Percentiles rank a stretch among this genome's conserved stretches.
Evolutionary conservation across 768 basidiomycete species (phyloP).

Genomic region (Mycena maculata): DNA sequence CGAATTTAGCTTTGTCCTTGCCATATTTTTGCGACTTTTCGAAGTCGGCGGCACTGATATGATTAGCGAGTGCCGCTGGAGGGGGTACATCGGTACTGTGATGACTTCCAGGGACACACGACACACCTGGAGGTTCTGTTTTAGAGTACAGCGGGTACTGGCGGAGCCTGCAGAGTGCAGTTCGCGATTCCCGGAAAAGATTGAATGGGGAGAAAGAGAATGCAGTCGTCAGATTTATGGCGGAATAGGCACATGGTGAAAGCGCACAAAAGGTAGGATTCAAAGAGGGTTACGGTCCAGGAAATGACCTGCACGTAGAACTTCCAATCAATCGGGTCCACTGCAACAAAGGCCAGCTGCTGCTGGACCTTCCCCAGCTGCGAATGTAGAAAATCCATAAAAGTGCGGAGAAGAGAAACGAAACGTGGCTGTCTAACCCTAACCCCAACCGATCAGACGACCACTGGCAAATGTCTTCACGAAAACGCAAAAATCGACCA

Average conservation of each 20-base stretch:
- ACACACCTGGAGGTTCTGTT: conserved; percentile 65
- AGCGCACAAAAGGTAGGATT: conserved; percentile 83
- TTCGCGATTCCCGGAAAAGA: not conserved
- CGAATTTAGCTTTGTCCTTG: conserved; percentile 88
- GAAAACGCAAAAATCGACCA: conserved; percentile 31
- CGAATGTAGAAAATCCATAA: conserved; percentile 72
- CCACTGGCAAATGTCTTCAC: too few species aligned
- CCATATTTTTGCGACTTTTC: conserved; percentile 94
- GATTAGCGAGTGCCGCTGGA: conserved; percentile 65
- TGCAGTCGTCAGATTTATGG: conserved; percentile 11
- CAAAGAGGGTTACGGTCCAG: conserved; percentile 84
- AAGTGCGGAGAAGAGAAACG: not conserved
- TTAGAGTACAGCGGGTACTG: conserved; percentile 91
- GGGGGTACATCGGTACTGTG: too few species aligned
- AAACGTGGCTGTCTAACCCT: conserved; percentile 23
- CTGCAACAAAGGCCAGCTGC: conserved; percentile 76
- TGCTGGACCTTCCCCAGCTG: conserved; percentile 68
- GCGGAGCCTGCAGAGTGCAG: conserved; percentile 55
- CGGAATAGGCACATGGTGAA: conserved; percentile 5
- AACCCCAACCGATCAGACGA: too few species aligned
- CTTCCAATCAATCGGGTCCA: conserved; percentile 84
- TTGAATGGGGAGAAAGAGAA: not conserved
- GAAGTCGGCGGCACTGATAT: conserved; percentile 79
- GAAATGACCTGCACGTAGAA: conserved; percentile 82
- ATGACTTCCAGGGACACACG: too few species aligned